Evolutionary conservation across 2,329 filamentous ascomycete genomes (phyloP).

Genomic region (Phialemonium atrogriseum): DNA sequence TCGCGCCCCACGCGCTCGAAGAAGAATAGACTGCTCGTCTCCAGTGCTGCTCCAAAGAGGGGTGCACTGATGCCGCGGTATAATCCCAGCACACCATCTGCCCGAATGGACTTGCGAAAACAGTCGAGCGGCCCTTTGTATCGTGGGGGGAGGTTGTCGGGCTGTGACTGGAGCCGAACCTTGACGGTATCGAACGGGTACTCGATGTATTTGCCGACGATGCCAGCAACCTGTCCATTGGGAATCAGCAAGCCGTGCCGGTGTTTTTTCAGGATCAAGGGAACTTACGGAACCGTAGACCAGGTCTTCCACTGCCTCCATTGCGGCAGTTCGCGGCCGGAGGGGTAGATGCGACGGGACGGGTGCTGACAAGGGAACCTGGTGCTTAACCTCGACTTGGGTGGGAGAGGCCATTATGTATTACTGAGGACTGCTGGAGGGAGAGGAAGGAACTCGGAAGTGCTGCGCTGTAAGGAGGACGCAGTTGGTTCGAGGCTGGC

Average conservation of each 20-base stretch:
- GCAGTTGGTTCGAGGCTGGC: too few relatives aligned
- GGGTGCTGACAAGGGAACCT: slow-evolving; percentile 6
- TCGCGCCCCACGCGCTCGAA: slow-evolving; percentile 73
- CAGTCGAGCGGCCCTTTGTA: slow-evolving; percentile 89
- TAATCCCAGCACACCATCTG: slow-evolving; percentile 71
- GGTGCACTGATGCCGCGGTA: slow-evolving; percentile 93
- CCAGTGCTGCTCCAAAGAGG: slow-evolving; percentile 80
- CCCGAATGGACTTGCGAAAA: slow-evolving; percentile 75
- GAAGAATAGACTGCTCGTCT: slow-evolving; percentile 88
- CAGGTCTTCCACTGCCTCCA: slow-evolving; percentile 77
- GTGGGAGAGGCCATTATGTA: slow-evolving; percentile 15
- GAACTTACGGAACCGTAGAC: slow-evolving; percentile 71
- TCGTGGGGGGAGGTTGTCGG: slow-evolving; percentile 68
- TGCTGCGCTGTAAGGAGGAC: too few relatives aligned
- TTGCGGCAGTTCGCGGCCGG: slow-evolving; percentile 29
- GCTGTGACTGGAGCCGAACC: slow-evolving; percentile 93
- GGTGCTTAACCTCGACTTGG: slow-evolving; percentile 9
- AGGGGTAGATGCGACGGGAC: slow-evolving; percentile 7
- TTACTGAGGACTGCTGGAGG: slow-evolving; percentile 1
- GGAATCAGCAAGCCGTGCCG: too few relatives aligned
- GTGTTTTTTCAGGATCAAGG: too few relatives aligned
- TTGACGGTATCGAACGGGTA: slow-evolving; percentile 99
- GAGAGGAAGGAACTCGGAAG: background rate
- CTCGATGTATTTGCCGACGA: slow-evolving; percentile 92
- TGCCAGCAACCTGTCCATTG: slow-evolving; percentile 74